Evolutionary conservation across 2,329 filamentous ascomycete species (phyloP).

Genomic region (Beauveria sp.): DNA sequence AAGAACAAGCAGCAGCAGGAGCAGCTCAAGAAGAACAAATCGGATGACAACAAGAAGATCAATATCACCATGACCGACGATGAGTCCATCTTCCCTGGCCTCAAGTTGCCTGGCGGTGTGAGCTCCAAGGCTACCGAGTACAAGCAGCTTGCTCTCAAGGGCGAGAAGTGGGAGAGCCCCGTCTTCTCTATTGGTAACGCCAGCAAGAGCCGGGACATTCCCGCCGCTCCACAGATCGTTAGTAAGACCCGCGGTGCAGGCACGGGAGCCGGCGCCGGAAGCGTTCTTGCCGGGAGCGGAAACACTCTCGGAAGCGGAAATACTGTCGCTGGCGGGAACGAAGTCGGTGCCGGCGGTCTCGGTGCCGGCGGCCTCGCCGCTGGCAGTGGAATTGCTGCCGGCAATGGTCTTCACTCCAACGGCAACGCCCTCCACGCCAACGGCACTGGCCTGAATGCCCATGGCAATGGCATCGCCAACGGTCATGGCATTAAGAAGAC

Average conservation of each 20-base stretch:
- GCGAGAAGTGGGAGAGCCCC: slow-evolving; percentile 89
- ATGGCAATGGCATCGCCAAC: slow-evolving; percentile 15
- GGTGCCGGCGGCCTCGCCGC: slow-evolving; percentile 9
- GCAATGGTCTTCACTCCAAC: not conserved
- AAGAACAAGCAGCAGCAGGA: slow-evolving; percentile 75
- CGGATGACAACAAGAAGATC: slow-evolving; percentile 48
- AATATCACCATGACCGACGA: slow-evolving; percentile 50
- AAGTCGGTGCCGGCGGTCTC: slow-evolving; percentile 4
- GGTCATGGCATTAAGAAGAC: slow-evolving; percentile 7
- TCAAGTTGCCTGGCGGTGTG: slow-evolving; percentile 74
- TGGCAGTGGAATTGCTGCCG: slow-evolving; percentile 13
- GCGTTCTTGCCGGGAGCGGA: slow-evolving; percentile 13
- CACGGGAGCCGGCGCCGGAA: slow-evolving; percentile 10
- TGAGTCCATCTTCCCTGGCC: slow-evolving; percentile 81
- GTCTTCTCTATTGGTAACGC: slow-evolving; percentile 84
- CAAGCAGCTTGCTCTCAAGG: slow-evolving; percentile 77
- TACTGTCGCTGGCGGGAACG: slow-evolving; percentile 11
- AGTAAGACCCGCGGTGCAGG: slow-evolving; percentile 32
- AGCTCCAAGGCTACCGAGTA: slow-evolving; percentile 92
- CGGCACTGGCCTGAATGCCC: slow-evolving; percentile 10
- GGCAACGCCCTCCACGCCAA: slow-evolving; percentile 6
- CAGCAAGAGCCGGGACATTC: slow-evolving; percentile 63
- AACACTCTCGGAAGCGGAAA: slow-evolving; percentile 13
- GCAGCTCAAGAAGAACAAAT: slow-evolving; percentile 26
- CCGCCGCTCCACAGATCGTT: slow-evolving; percentile 45